These are phyloP conservation scores for Geotrichum phurueaensis DNA, from an alignment of 1,139 yeast genomes.

Conservation along the genomic window DNA sequence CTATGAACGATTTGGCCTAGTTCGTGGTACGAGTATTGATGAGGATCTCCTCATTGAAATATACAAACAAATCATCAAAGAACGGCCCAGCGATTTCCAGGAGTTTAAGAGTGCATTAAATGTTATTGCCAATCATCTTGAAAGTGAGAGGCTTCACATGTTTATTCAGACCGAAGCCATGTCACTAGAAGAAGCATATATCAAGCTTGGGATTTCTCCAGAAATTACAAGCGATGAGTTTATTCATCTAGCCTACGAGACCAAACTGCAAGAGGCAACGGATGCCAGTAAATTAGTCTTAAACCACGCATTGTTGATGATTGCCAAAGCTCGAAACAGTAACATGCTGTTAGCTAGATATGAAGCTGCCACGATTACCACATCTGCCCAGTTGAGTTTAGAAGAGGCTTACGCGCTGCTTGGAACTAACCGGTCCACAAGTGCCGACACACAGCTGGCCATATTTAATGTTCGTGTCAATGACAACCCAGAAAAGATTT, in stretches of 20 bases:
- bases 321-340: conserved; percentile 53
- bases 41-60: conserved; percentile 7
- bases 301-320: conserved; percentile 49
- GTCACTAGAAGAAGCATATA: conserved; percentile 52
- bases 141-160: conserved; percentile 41
- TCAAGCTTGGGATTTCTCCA: conserved; percentile 10
- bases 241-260: conserved; percentile 16
- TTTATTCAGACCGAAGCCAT: conserved; percentile 53
- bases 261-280: conserved; percentile 12
- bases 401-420: conserved; percentile 52
- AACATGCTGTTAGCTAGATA: conserved; percentile 34
- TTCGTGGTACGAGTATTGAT: conserved; percentile 12
- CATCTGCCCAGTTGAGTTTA: conserved; percentile 39
- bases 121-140: conserved; percentile 24
- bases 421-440: conserved; percentile 22
- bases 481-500: conserved; percentile 31
- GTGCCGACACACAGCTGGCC: conserved; percentile 18
- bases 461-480: conserved; percentile 31
- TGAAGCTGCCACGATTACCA: conserved; percentile 24
- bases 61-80: not conserved
- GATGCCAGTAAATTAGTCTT: conserved; percentile 6
- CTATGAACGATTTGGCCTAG: conserved; percentile 48
- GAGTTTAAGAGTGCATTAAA: conserved; percentile 23
- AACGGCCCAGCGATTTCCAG: conserved; percentile 8
- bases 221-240: conserved; percentile 13